phyloP scores from a whole-genome alignment of 208 protist genomes.

The Leishmania turanica region DNA sequence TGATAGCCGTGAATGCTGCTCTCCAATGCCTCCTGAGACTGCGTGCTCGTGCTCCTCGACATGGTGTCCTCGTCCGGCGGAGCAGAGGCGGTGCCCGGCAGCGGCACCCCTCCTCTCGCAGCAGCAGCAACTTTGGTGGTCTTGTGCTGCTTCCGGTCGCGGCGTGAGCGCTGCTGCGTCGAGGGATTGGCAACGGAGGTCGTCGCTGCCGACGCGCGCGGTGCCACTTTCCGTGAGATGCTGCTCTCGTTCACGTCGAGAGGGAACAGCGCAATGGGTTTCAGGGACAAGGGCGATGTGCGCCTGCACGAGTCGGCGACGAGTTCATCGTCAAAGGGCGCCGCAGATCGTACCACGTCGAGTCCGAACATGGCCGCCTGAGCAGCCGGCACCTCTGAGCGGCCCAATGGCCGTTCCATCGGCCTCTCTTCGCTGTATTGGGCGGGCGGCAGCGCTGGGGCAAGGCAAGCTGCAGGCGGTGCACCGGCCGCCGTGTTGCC shows the following conservation, averaged over 20 bases:
- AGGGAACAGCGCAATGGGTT: slow-evolving; percentile 6
- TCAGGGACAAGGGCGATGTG: neutral
- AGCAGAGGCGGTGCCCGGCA: neutral
- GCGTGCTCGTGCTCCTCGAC: slow-evolving; percentile 9
- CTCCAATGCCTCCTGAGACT: neutral
- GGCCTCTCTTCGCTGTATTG: neutral
- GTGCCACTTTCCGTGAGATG: neutral
- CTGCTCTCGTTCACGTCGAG: slow-evolving; percentile 4
- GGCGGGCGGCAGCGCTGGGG: neutral
- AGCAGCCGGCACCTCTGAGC: neutral
- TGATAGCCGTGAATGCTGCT: neutral
- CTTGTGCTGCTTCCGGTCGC: neutral
- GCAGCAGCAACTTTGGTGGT: neutral
- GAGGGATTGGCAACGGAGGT: neutral
- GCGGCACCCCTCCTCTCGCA: neutral
- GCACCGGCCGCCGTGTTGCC: slow-evolving; percentile 14
- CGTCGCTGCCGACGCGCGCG: slow-evolving; percentile 1
- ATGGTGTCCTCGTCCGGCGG: slow-evolving; percentile 26
- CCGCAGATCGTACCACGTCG: slow-evolving; percentile 19
- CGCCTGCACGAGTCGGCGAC: neutral
- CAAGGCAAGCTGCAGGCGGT: neutral
- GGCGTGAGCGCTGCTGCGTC: neutral
- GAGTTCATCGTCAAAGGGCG: slow-evolving; percentile 29
- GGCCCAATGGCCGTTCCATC: neutral
- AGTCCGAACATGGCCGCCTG: neutral